Base-by-base conservation (phyloP, 352 stramenopile species). In the Elongisporangium anandrum region DNA sequence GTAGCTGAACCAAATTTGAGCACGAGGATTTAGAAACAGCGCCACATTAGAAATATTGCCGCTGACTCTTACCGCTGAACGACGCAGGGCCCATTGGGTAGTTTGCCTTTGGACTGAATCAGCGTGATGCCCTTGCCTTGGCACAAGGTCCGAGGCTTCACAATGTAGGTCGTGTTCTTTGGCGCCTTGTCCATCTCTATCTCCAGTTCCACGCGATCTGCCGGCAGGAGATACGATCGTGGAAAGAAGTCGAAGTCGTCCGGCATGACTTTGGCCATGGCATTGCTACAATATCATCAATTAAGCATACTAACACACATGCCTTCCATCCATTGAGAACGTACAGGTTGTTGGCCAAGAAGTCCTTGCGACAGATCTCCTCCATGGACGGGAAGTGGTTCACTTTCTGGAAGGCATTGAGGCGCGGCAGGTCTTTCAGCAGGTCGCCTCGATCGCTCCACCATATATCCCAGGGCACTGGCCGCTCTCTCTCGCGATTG, bases 1-100 rank as follows among this genome's bases (percentile, higher is more conserved):
- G 75, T 98, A 98, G 22, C 88, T 67, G 62, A 87, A 22, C 50
- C 16, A 16, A 56, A 2, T n/a, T n/a, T n/a, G n/a, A n/a, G n/a
- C n/a, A n/a, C n/a, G 54, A 39, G 10, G 20, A 50, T 56, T 38
- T 38, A 38, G 26, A 38, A 38, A 38, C 26, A 38, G 26, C 26
- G n/a, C n/a, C n/a, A n/a, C n/a, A n/a, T n/a, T n/a, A n/a, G n/a
- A n/a, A n/a, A n/a, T n/a, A n/a, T n/a, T n/a, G n/a, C n/a, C n/a
- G n/a, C 1, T 8, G 2, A 15, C 7, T 22, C 63, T 5, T 59
- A 76, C 69, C 64, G 61, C 56, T 80, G 72, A 4, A 80, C 72
- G 13, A 80, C 72, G n/a, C 72, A 80, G 1, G 66, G 64, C 20
- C 77, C 72, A 12, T 61, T 74, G 8, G 57, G 67, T 1, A 80